These are phyloP conservation scores for Suillus occidentalis DNA, from an alignment of 768 basidiomycete genomes.

Conservation along the genomic window DNA sequence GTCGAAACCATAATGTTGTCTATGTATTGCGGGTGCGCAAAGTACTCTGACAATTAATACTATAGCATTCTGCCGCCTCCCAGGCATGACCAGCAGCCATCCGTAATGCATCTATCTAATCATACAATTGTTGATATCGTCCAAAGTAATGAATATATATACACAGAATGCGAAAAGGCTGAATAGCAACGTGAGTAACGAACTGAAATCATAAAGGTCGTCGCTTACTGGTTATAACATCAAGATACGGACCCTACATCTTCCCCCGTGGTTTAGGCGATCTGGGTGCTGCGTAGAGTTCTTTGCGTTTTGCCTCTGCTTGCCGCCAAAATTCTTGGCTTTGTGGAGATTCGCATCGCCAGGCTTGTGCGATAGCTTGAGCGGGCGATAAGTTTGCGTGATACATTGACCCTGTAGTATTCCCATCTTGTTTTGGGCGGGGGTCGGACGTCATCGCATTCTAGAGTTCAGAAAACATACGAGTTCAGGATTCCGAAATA, in stretches of 20 bases:
- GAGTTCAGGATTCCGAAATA: conserved; percentile 23
- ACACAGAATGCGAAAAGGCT: conserved; percentile 33
- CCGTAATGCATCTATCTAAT: conserved; percentile 15
- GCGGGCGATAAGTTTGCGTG: conserved; percentile 46
- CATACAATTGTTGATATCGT: conserved; percentile 30
- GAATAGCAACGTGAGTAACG: not conserved
- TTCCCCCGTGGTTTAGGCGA: conserved; percentile 43
- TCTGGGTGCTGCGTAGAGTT: conserved; percentile 43
- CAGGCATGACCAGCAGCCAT: conserved; percentile 14
- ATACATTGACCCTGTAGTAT: conserved; percentile 24
- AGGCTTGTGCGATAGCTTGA: conserved; percentile 66
- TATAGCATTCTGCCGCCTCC: conserved; percentile 19
- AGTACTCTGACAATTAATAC: conserved; percentile 25
- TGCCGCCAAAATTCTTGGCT: conserved; percentile 61
- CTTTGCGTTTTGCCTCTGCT: conserved; percentile 47
- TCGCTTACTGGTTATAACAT: conserved; percentile 19
- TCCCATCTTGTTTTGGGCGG: conserved; percentile 35
- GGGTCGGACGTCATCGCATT: conserved; percentile 39
- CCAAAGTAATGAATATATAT: conserved; percentile 21
- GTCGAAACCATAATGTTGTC: conserved; percentile 19
- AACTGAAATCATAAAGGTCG: not conserved
- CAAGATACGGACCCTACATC: conserved; percentile 42
- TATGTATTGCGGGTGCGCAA: conserved; percentile 17
- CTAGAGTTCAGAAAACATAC: conserved; percentile 30
- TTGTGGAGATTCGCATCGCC: conserved; percentile 62